Evolutionary conservation across 139 green algal species (phyloP).

Genomic region (Edaphochlamys debaryana): DNA sequence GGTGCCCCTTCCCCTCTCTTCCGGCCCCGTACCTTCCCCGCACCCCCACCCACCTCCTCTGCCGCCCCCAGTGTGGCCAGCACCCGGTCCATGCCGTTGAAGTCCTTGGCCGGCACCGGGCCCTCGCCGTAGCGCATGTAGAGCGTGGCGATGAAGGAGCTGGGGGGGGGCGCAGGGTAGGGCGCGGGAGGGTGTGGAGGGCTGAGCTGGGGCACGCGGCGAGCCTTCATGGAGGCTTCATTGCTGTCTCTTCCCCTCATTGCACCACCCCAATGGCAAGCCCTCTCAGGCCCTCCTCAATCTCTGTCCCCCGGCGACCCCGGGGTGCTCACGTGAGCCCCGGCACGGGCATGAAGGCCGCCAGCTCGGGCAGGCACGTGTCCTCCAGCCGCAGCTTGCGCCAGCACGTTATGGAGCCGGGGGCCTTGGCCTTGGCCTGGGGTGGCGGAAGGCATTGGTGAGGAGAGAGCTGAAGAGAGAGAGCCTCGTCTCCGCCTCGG

Average conservation of each 20-base stretch:
- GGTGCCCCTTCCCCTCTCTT: background rate
- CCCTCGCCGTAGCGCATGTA: slow-evolving; percentile 31
- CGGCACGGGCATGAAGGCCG: slow-evolving; percentile 26
- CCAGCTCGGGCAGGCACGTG: slow-evolving; percentile 41
- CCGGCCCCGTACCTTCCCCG: background rate
- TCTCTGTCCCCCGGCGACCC: too few relatives aligned
- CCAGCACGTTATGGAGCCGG: slow-evolving; percentile 36
- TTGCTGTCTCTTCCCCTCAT: too few relatives aligned
- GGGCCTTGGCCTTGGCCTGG: background rate
- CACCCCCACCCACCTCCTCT: slow-evolving; percentile 9
- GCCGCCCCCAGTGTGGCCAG: slow-evolving; percentile 9
- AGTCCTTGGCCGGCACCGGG: background rate
- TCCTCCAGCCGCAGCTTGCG: slow-evolving; percentile 28
- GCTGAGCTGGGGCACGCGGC: too few relatives aligned
- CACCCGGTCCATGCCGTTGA: slow-evolving; percentile 19
- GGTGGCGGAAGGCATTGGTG: background rate
- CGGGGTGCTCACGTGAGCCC: background rate
- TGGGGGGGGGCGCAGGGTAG: too few relatives aligned
- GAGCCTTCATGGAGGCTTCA: too few relatives aligned
- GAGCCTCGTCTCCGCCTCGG: too few relatives aligned
- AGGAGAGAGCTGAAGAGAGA: too few relatives aligned
- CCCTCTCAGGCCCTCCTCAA: too few relatives aligned
- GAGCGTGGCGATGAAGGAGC: slow-evolving; percentile 39
- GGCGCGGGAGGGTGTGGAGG: too few relatives aligned
- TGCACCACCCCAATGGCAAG: too few relatives aligned